Conservation (phyloP, 805 yeast genomes). For the Scheffersomyces ergatensis region DNA sequence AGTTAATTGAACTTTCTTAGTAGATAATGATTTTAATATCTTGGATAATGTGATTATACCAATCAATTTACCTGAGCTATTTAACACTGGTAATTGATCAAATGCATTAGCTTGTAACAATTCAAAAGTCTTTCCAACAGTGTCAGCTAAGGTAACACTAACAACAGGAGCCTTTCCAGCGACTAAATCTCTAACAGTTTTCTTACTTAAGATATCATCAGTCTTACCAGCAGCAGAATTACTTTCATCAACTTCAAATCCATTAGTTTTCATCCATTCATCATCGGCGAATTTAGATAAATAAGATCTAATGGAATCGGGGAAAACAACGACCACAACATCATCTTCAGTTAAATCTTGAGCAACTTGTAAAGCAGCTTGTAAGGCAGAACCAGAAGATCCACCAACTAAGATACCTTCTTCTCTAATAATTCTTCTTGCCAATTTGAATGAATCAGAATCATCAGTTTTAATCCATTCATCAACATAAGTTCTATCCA, state of each 20-base stretch:
- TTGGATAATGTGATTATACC: slow-evolving; percentile 78
- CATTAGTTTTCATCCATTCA: slow-evolving; percentile 83
- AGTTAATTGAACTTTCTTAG: slow-evolving; percentile 53
- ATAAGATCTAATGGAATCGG: slow-evolving; percentile 84
- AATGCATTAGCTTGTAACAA: slow-evolving; percentile 73
- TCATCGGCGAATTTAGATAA: slow-evolving; percentile 86
- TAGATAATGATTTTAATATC: slow-evolving; percentile 64
- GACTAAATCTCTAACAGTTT: slow-evolving; percentile 64
- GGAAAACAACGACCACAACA: slow-evolving; percentile 75
- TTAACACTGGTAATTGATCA: slow-evolving; percentile 81
- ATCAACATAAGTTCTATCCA: slow-evolving; percentile 64
- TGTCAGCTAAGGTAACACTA: slow-evolving; percentile 60
- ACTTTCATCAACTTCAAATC: slow-evolving; percentile 57
- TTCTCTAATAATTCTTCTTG: slow-evolving; percentile 77
- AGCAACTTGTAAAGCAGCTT: slow-evolving; percentile 71
- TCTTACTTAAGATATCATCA: slow-evolving; percentile 35
- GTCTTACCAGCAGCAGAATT: slow-evolving; percentile 38
- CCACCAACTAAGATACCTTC: slow-evolving; percentile 91
- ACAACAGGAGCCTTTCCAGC: slow-evolving; percentile 72
- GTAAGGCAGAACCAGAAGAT: slow-evolving; percentile 81
- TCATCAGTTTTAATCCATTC: slow-evolving; percentile 87
- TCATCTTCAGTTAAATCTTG: slow-evolving; percentile 70
- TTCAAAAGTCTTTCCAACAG: slow-evolving; percentile 63
- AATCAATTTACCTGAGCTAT: slow-evolving; percentile 55
- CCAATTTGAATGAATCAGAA: slow-evolving; percentile 72